A percentile compares a stretch with the other conserved stretches of the same genome.
phyloP scores from a whole-genome alignment of 2,329 filamentous ascomycete genomes.

The Tolypocladium pustulatum region DNA sequence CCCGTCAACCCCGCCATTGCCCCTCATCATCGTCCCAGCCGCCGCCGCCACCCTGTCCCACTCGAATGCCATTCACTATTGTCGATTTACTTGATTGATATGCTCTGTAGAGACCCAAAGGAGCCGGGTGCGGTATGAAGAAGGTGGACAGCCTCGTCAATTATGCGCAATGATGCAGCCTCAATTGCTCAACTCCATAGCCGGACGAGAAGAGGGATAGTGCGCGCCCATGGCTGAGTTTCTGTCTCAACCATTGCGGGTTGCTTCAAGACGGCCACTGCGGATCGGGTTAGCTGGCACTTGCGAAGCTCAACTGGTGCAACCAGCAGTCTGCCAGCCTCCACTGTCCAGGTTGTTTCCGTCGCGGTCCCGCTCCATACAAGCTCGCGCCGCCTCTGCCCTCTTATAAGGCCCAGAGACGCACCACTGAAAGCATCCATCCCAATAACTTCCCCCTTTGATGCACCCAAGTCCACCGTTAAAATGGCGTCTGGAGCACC shows the following conservation, averaged over 20 bases:
- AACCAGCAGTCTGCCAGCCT: too few relatives aligned
- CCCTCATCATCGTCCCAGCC: neutral
- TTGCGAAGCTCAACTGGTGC: too few relatives aligned
- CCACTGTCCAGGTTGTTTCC: neutral
- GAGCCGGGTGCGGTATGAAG: too few relatives aligned
- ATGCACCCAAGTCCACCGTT: conserved; percentile 2
- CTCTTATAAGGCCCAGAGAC: neutral
- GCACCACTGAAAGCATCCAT: neutral
- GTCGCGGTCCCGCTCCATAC: neutral
- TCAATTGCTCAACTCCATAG: neutral
- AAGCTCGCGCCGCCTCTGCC: neutral
- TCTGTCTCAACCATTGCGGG: neutral
- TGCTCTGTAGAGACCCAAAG: too few relatives aligned
- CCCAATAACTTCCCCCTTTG: neutral
- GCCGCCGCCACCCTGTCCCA: too few relatives aligned
- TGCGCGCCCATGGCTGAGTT: neutral
- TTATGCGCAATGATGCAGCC: neutral
- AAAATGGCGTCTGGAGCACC: conserved; percentile 29
- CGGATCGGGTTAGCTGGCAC: neutral
- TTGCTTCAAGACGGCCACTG: neutral
- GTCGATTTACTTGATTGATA: neutral
- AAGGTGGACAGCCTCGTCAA: neutral
- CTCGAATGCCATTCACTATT: too few relatives aligned
- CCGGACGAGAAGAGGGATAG: neutral
- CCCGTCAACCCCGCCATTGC: neutral